Conservation (phyloP, 2,329 filamentous ascomycete genomes). For the Aureobasidium pullulans region DNA sequence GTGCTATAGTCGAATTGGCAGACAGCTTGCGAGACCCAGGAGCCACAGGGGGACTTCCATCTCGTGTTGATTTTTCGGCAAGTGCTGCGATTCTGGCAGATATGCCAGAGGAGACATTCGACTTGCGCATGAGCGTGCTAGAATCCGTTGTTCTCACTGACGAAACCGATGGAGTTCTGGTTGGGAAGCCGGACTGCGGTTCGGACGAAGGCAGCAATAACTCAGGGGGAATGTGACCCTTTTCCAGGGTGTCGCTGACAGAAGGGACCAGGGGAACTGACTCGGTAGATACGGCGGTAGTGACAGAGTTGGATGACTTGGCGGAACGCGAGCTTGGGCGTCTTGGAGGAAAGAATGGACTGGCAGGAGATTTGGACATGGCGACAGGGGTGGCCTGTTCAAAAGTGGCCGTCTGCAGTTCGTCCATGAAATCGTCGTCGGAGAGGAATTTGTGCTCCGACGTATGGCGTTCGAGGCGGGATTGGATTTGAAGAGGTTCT, state of each 20-base stretch:
- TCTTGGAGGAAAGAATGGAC: conserved; percentile 48
- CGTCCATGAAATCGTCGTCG: conserved; percentile 66
- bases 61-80: conserved; percentile 55
- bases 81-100: conserved; percentile 91
- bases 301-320: conserved; percentile 19
- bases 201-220: not conserved
- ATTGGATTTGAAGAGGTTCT: conserved; percentile 32
- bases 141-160: conserved; percentile 4
- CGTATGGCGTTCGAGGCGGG: conserved; percentile 30
- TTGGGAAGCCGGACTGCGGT: not conserved
- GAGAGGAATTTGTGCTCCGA: conserved; percentile 48
- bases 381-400: conserved; percentile 75
- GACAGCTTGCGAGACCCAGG: conserved; percentile 4
- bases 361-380: conserved; percentile 76
- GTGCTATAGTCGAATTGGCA: conserved; percentile 1
- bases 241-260: not conserved
- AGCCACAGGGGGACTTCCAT: conserved; percentile 16
- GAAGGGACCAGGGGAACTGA: not conserved
- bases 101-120: conserved; percentile 81
- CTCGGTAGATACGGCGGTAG: not conserved
- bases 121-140: conserved; percentile 40
- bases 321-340: conserved; percentile 21
- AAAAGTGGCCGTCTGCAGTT: conserved; percentile 72
- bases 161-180: not conserved
- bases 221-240: not conserved